Evolutionary conservation across 2,329 filamentous ascomycete genomes (phyloP).

Genomic region (Volutella citrinella): DNA sequence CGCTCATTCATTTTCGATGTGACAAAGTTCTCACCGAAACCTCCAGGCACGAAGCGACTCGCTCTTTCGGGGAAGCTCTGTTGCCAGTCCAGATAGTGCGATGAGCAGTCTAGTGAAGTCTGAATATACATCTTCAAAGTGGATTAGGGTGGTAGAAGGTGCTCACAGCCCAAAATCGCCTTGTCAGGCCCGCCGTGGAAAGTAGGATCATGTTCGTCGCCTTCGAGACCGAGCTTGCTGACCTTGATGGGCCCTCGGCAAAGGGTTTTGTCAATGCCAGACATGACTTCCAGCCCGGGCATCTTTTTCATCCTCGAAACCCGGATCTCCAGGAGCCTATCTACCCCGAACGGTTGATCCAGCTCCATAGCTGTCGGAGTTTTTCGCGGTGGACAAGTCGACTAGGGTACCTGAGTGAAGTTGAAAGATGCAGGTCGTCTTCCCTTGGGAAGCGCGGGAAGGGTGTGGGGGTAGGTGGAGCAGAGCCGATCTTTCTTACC

Average conservation of each 20-base stretch:
- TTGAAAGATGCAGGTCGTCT: no score
- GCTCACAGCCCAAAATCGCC: constrained; percentile 56
- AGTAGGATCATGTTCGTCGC: constrained; percentile 59
- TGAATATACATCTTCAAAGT: neutral
- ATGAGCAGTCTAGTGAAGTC: constrained; percentile 48
- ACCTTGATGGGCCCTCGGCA: constrained; percentile 44
- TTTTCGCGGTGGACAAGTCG: no score
- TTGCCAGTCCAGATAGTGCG: constrained; percentile 56
- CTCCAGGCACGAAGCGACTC: constrained; percentile 52
- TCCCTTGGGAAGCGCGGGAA: no score
- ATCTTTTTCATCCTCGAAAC: constrained; percentile 55
- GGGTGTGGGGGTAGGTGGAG: no score
- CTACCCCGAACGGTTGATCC: constrained; percentile 40
- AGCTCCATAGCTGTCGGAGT: constrained; percentile 36
- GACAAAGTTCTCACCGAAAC: constrained; percentile 65
- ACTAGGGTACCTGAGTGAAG: no score
- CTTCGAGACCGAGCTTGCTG: constrained; percentile 48
- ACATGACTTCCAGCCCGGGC: constrained; percentile 47
- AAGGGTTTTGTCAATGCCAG: constrained; percentile 55
- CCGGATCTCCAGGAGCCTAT: constrained; percentile 55
- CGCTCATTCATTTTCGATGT: constrained; percentile 57
- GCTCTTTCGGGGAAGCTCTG: constrained; percentile 49
- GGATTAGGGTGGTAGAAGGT: neutral
- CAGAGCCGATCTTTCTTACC: no score
- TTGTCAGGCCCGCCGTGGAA: constrained; percentile 64